These are phyloP conservation scores for Naganishia liquefaciens DNA, from an alignment of 1,284 basidiomycete genomes.

Conservation along the genomic window DNA sequence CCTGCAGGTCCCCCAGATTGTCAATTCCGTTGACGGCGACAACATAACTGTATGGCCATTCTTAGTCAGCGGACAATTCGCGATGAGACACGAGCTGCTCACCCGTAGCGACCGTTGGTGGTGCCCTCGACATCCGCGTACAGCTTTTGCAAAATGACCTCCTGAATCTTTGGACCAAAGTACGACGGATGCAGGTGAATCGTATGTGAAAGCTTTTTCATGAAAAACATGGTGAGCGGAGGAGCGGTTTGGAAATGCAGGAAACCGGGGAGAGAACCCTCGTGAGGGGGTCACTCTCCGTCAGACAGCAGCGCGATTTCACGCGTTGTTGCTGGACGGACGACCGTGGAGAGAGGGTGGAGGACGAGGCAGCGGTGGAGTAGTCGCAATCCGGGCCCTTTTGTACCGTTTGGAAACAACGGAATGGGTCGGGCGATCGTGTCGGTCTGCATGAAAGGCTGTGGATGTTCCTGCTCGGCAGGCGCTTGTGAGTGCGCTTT, in stretches of 20 bases:
- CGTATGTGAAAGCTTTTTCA: constrained; percentile 25
- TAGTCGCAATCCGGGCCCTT: not conserved
- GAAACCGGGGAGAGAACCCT: constrained; percentile 29
- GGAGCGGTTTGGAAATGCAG: not conserved
- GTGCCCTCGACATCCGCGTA: constrained; percentile 97
- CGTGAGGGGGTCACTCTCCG: constrained; percentile 29
- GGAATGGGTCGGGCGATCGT: not conserved
- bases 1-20: constrained; percentile 67
- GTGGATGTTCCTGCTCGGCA: no score
- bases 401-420: not conserved
- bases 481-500: no score
- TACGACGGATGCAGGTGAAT: constrained; percentile 94
- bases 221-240: constrained; percentile 25
- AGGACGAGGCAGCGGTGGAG: not conserved
- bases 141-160: constrained; percentile 88
- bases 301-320: constrained; percentile 17
- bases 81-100: constrained; percentile 33
- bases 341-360: not conserved
- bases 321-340: constrained; percentile 5
- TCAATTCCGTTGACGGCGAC: constrained; percentile 89
- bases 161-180: constrained; percentile 92
- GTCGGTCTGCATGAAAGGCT: no score
- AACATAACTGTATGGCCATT: constrained; percentile 66
- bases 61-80: constrained; percentile 5
- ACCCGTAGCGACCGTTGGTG: constrained; percentile 88